These are phyloP conservation scores for Xylariomycetidae sp. DNA, from an alignment of 2,329 filamentous ascomycete species.

Conservation along the genomic window DNA sequence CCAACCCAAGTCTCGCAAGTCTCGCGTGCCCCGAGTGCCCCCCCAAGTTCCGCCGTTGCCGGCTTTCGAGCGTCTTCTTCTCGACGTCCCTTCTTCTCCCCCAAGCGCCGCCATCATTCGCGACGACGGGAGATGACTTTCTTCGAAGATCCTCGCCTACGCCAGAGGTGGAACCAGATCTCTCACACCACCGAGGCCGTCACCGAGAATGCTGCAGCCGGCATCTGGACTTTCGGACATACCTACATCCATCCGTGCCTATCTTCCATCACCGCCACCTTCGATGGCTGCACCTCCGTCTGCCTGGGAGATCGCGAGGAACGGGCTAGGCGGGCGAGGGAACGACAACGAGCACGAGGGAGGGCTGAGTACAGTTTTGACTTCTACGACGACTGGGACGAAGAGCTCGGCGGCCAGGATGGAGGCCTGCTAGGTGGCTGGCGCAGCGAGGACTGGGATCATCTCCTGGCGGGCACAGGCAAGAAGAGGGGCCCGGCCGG, in stretches of 20 bases:
- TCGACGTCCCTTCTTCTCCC: too few species aligned
- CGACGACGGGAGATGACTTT: conserved; percentile 60
- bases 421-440: conserved; percentile 63
- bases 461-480: conserved; percentile 69
- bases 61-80: too few species aligned
- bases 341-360: conserved; percentile 55
- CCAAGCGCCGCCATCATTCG: too few species aligned
- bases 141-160: conserved; percentile 78
- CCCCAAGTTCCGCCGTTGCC: too few species aligned
- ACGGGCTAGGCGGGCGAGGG: conserved; percentile 61
- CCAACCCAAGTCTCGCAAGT: too few species aligned
- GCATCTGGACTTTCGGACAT: conserved; percentile 85
- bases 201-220: conserved; percentile 86
- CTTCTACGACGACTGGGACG: conserved; percentile 97
- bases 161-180: conserved; percentile 90
- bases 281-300: conserved; percentile 68
- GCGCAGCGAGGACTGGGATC: conserved; percentile 81
- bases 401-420: conserved; percentile 40
- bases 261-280: conserved; percentile 56
- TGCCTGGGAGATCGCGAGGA: conserved; percentile 72
- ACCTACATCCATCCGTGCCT: conserved; percentile 82
- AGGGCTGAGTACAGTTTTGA: conserved; percentile 84
- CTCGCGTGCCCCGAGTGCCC: too few species aligned
- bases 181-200: conserved; percentile 85
- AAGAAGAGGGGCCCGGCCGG: conserved; percentile 14